These are phyloP conservation scores for Talaromyces sp. DNA, from an alignment of 2,329 filamentous ascomycete species.

Conservation along the genomic window DNA sequence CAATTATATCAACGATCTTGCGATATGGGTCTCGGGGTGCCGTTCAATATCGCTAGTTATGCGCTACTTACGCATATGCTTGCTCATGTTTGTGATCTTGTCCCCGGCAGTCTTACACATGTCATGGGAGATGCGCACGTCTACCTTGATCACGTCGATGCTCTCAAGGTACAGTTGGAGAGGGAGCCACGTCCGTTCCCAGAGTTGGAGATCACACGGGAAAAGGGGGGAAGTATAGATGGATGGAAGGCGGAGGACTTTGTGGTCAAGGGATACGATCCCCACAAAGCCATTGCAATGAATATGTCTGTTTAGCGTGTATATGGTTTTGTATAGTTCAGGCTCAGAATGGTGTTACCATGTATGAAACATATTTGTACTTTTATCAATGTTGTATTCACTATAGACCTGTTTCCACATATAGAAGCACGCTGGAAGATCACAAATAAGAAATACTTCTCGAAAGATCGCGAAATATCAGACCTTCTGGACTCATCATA, in stretches of 20 bases:
- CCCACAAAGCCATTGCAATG: conserved; percentile 90
- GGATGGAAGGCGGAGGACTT: conserved; percentile 89
- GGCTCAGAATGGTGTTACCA: not conserved
- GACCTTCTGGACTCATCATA: not conserved
- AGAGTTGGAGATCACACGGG: conserved; percentile 64
- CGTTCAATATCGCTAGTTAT: conserved; percentile 96
- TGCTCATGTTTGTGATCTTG: conserved; percentile 75
- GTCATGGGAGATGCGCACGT: conserved; percentile 99
- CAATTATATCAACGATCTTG: conserved; percentile 90
- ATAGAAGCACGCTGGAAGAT: not conserved
- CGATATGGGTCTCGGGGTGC: conserved; percentile 95
- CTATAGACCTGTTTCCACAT: not conserved
- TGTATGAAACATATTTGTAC: not conserved
- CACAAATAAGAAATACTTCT: not conserved
- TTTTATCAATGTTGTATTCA: not conserved
- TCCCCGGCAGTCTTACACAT: conserved; percentile 83
- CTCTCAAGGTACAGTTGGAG: conserved; percentile 71
- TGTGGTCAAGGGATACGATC: conserved; percentile 78
- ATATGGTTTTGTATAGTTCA: not conserved
- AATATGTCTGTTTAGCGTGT: conserved; percentile 81
- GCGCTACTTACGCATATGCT: conserved; percentile 93
- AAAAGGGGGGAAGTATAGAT: conserved; percentile 71
- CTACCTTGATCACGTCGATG: conserved; percentile 87
- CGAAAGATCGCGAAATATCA: not conserved
- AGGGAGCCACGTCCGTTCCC: conserved; percentile 80